Conservation (phyloP, 106 monocot genomes). For the Dioscorea zingiberensis region DNA sequence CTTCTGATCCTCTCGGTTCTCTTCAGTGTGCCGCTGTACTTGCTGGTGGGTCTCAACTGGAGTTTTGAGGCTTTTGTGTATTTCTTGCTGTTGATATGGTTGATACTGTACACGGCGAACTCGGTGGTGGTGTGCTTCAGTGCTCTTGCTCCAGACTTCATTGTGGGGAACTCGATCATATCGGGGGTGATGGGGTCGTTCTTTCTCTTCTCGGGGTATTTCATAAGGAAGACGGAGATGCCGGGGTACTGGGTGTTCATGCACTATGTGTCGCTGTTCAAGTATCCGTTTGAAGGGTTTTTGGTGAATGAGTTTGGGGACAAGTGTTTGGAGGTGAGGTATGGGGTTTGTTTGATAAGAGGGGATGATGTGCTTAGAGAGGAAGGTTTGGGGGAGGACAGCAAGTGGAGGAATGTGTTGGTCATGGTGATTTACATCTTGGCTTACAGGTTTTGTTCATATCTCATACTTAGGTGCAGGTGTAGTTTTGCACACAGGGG, state of each 20-base stretch:
- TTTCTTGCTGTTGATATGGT: conserved; percentile 81
- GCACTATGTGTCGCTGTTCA: conserved; percentile 89
- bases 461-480: conserved; percentile 59
- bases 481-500: conserved; percentile 48
- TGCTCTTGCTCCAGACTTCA: conserved; percentile 70
- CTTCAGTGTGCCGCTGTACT: conserved; percentile 73
- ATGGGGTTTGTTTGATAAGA: conserved; percentile 49
- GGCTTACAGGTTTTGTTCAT: conserved; percentile 59
- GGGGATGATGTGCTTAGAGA: conserved; percentile 54
- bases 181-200: conserved; percentile 77
- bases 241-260: conserved; percentile 91
- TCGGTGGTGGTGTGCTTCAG: conserved; percentile 82
- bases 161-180: conserved; percentile 76
- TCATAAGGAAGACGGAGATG: conserved; percentile 73
- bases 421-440: conserved; percentile 70
- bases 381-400: conserved; percentile 56
- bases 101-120: conserved; percentile 89
- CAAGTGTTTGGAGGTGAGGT: conserved; percentile 50
- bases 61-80: conserved; percentile 38
- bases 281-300: conserved; percentile 86
- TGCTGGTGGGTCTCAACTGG: conserved; percentile 54
- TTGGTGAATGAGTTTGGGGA: conserved; percentile 82
- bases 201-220: conserved; percentile 93
- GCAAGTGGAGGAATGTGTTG: conserved; percentile 71
- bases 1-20: conserved; percentile 54